phyloP scores from a whole-genome alignment of 306 rosid species.

The Malus fusca region DNA sequence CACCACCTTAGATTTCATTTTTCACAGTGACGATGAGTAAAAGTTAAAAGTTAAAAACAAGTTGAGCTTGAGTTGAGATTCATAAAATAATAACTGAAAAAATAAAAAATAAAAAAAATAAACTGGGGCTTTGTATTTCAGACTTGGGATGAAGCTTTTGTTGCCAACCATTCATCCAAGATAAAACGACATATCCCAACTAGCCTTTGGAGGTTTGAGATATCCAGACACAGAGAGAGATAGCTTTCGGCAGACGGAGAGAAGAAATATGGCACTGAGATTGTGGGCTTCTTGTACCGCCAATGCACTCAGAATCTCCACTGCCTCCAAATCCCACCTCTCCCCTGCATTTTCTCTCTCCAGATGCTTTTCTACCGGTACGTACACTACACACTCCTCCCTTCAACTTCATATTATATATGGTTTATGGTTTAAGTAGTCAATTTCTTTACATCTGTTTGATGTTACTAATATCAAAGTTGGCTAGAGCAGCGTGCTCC shows the following conservation, averaged over 20 bases:
- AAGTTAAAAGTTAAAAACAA: background rate
- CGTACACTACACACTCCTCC: background rate
- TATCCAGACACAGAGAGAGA: background rate
- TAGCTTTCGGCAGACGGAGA: background rate
- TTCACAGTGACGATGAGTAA: background rate
- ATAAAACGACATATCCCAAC: conserved; percentile 32
- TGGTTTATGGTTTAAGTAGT: background rate
- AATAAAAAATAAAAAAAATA: background rate
- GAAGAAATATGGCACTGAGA: conserved; percentile 62
- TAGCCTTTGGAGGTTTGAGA: too few relatives aligned
- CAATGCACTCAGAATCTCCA: conserved; percentile 70
- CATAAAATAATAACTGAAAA: background rate
- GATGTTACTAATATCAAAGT: background rate
- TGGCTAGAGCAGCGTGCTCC: background rate
- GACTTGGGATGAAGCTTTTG: conserved; percentile 52
- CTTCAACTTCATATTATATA: background rate
- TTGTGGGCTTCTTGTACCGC: conserved; percentile 98
- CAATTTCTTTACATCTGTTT: background rate
- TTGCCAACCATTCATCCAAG: conserved; percentile 65
- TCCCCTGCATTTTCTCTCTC: conserved; percentile 57
- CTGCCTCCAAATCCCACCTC: conserved; percentile 48
- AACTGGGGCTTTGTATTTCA: background rate
- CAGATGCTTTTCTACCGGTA: conserved; percentile 82
- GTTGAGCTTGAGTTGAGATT: background rate
- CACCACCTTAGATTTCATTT: too few relatives aligned